Evolutionary conservation across 768 basidiomycete species (phyloP).

Genomic region (Candolleomyces aberdarensis): DNA sequence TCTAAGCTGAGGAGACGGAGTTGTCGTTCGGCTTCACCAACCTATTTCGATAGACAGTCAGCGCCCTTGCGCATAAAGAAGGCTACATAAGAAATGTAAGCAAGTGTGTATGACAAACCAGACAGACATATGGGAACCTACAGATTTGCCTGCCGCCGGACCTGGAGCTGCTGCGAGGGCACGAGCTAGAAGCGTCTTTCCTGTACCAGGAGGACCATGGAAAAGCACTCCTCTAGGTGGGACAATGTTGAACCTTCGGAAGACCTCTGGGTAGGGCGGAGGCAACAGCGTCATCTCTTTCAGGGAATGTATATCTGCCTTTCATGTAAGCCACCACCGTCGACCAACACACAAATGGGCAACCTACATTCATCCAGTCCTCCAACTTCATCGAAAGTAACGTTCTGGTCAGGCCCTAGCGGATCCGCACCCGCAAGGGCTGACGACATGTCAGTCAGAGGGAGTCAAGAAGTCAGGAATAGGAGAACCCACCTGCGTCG

Average conservation of each 20-base stretch:
- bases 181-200: slow-evolving; percentile 91
- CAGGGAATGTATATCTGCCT: slow-evolving; percentile 87
- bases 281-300: slow-evolving; percentile 99
- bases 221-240: slow-evolving; percentile 96
- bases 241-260: slow-evolving; percentile 89
- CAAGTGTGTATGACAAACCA: not conserved
- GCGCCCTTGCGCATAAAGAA: slow-evolving; percentile 99
- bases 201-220: slow-evolving; percentile 98
- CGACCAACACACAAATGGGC: not conserved
- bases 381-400: slow-evolving; percentile 96
- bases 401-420: slow-evolving; percentile 86
- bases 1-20: slow-evolving; percentile 88
- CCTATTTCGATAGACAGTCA: slow-evolving; percentile 98
- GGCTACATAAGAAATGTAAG: slow-evolving; percentile 42
- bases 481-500: slow-evolving; percentile 54
- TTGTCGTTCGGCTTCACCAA: slow-evolving; percentile 97
- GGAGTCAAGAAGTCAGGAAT: slow-evolving; percentile 10
- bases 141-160: slow-evolving; percentile 85
- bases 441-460: slow-evolving; percentile 24
- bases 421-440: slow-evolving; percentile 95
- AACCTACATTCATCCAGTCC: slow-evolving; percentile 88
- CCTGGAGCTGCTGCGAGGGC: slow-evolving; percentile 93
- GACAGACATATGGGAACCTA: slow-evolving; percentile 42
- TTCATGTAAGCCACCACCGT: slow-evolving; percentile 4
- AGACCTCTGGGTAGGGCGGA: slow-evolving; percentile 93